These are phyloP conservation scores for Xylogone sp. DNA, from an alignment of 2,329 filamentous ascomycete species.

Conservation along the genomic window DNA sequence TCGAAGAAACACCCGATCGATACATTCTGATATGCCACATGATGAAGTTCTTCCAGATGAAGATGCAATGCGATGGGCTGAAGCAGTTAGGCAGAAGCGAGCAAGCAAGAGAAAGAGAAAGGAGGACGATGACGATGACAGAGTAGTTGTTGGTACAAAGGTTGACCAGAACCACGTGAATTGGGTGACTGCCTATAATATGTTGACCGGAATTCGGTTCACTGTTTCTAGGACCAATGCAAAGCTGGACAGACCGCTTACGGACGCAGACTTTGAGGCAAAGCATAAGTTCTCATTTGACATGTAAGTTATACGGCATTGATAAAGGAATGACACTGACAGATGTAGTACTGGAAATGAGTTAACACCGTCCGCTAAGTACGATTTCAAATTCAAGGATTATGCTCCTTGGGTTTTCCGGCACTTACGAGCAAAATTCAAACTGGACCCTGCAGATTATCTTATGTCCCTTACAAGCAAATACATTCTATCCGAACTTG, in stretches of 20 bases:
- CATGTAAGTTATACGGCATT: constrained; percentile 60
- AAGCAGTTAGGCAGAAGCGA: constrained; percentile 86
- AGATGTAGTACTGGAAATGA: constrained; percentile 80
- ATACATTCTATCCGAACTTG: constrained; percentile 95
- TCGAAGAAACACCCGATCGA: constrained; percentile 76
- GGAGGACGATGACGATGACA: constrained; percentile 88
- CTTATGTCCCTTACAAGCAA: constrained; percentile 97
- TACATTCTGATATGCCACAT: constrained; percentile 77
- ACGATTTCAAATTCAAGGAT: constrained; percentile 99
- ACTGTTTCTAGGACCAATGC: constrained; percentile 95
- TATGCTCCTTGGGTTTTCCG: constrained; percentile 99
- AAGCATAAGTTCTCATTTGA: constrained; percentile 99
- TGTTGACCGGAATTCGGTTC: constrained; percentile 97
- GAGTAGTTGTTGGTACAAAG: constrained; percentile 93
- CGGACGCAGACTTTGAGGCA: constrained; percentile 85
- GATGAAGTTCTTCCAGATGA: constrained; percentile 86
- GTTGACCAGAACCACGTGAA: constrained; percentile 97
- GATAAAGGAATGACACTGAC: constrained; percentile 29
- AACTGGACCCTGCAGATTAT: constrained; percentile 93
- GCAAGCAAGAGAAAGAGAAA: constrained; percentile 80
- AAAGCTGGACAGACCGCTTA: constrained; percentile 88
- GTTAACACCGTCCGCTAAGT: constrained; percentile 94
- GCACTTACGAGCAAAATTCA: constrained; percentile 81
- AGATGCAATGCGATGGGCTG: constrained; percentile 87
- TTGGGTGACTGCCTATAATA: constrained; percentile 98